Evolutionary conservation across 306 rosid genomes (phyloP), one percentile per base, ranked within the genome.

Genomic region (Lathyrus sativus): DNA sequence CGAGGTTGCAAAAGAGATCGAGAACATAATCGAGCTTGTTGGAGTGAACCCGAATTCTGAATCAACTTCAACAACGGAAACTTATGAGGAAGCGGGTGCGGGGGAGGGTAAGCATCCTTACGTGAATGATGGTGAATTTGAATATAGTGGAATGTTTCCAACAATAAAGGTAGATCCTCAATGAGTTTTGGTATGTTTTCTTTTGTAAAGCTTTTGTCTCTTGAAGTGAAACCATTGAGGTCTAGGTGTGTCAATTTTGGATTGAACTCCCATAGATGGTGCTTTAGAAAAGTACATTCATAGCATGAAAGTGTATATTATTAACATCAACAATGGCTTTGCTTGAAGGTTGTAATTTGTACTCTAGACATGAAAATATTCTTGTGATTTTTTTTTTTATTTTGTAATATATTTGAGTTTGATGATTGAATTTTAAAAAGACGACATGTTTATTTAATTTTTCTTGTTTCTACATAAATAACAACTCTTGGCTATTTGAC

Each of bases 1-100:
- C 18, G 87, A 80, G 70, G 96, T 83, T 44, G 89, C 85, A 10
- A 91, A 88, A 77, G 95, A 73, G 86, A 74, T 91, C 17, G 92
- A 88, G 78, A 77, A 51, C 58, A 82, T 88, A 43, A 72, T 84
- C 53, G 84, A 77, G 73, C 73, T 78, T 26, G 84, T 76, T 50
- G 88, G 86, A 66, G 22, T 80, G 75, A 89, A 85, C 64, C 80
- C 83, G 1, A 68, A 65, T 74, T 58, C 84, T 24, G 87, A 74
- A 55, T 85, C 90, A 49, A 80, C 80, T 45, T n/a, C 85, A 57
- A 77, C 79, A 28, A 72, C 87, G 46, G 78, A 80, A 74, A 80
- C 71, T 67, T 75, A 78, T 38, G 85, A 63, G 28, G 84, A 67
- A 22, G 72, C 39, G 38, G 50, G 65, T 33, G 56, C 28, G 2